These are phyloP conservation scores for Heterobasidion annosum DNA, from an alignment of 1,284 basidiomycete species.

Conservation along the genomic window DNA sequence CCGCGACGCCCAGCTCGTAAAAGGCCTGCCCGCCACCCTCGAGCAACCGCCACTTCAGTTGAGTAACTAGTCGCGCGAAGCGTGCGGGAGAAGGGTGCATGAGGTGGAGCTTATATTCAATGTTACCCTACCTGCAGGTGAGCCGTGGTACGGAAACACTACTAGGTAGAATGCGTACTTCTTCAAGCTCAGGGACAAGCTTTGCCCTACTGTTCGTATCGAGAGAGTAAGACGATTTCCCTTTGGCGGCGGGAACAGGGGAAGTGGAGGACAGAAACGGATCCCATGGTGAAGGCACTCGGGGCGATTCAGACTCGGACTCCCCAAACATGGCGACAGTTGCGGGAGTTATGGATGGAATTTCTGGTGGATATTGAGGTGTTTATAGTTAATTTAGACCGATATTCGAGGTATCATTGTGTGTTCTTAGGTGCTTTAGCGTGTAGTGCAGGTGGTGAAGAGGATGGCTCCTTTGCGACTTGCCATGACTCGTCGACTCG, in stretches of 20 bases:
- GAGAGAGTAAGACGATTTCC: conserved; percentile 22
- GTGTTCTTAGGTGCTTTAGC: not conserved
- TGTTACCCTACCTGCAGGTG: conserved; percentile 45
- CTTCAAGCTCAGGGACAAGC: conserved; percentile 67
- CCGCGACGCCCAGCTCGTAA: conserved; percentile 87
- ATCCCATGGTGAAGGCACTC: conserved; percentile 76
- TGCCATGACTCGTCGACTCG: not conserved
- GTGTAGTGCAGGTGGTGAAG: not conserved
- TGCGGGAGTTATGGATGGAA: conserved; percentile 7
- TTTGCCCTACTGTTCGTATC: conserved; percentile 31
- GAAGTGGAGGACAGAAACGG: conserved; percentile 48
- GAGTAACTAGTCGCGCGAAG: conserved; percentile 78
- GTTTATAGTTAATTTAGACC: conserved; percentile 7
- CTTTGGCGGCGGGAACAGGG: conserved; percentile 18
- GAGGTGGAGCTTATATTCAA: conserved; percentile 84
- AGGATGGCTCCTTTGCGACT: not conserved
- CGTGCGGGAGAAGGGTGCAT: conserved; percentile 61
- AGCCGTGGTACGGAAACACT: not conserved
- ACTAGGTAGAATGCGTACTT: conserved; percentile 24
- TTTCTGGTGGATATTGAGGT: not conserved
- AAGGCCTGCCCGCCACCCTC: conserved; percentile 89
- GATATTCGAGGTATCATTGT: conserved; percentile 63
- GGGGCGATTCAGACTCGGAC: conserved; percentile 66
- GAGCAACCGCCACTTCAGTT: conserved; percentile 90
- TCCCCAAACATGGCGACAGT: conserved; percentile 61